These are phyloP conservation scores for Huntiella decipiens DNA, from an alignment of 2,329 filamentous ascomycete species.

Conservation along the genomic window DNA sequence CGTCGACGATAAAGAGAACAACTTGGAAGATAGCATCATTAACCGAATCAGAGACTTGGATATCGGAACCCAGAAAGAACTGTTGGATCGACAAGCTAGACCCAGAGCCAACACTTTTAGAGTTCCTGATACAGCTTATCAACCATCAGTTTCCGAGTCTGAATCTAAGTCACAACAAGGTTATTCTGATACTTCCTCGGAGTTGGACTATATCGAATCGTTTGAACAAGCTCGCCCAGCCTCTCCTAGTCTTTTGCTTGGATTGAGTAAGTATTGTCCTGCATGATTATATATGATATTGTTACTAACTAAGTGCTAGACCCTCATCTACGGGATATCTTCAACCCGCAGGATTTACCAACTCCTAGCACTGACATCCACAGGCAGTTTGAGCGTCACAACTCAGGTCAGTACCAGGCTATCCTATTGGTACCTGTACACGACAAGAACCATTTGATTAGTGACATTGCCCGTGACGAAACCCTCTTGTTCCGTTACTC, in stretches of 20 bases:
- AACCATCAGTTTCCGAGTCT: too few relatives aligned
- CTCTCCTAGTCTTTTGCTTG: conserved; percentile 9
- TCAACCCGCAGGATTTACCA: neutral
- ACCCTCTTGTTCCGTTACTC: conserved; percentile 6
- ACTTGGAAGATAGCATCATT: conserved; percentile 8
- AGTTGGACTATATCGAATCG: neutral
- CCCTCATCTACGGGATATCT: neutral
- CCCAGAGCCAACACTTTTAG: conserved; percentile 4
- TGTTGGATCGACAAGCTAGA: neutral
- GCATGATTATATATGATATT: neutral
- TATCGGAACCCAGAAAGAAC: conserved; percentile 5
- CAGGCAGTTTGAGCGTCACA: conserved; percentile 2
- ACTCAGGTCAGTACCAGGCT: conserved; percentile 11
- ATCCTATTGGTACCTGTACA: conserved; percentile 9
- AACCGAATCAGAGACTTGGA: conserved; percentile 9
- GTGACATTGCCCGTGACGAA: conserved; percentile 6
- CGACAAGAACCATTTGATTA: conserved; percentile 9
- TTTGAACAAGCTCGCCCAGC: conserved; percentile 1
- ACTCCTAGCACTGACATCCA: neutral
- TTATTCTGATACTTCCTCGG: neutral
- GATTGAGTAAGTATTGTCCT: conserved; percentile 8
- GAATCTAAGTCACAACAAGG: too few relatives aligned
- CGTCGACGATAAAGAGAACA: conserved; percentile 3
- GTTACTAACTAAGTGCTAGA: neutral
- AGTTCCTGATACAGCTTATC: neutral